phyloP scores from a whole-genome alignment of 805 yeast species.

The Nakazawaea pomicola region DNA sequence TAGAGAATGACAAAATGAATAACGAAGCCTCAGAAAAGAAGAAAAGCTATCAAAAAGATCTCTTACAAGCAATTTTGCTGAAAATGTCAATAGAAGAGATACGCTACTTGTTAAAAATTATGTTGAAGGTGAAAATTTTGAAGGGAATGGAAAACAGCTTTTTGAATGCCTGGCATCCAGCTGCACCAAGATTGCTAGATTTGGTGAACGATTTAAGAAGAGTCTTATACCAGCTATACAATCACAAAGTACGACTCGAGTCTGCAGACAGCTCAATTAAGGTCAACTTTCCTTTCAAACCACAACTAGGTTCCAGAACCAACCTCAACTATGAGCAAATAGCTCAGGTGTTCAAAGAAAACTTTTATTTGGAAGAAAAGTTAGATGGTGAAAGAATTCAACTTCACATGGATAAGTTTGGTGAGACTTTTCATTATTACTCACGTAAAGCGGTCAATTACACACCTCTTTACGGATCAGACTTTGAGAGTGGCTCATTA shows the following conservation, averaged over 20 bases:
- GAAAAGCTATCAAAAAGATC: conserved; percentile 33
- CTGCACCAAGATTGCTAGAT: conserved; percentile 59
- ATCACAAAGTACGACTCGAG: conserved; percentile 40
- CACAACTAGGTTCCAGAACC: conserved; percentile 67
- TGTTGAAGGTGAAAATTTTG: conserved; percentile 57
- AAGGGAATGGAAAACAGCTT: conserved; percentile 57
- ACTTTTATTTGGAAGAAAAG: conserved; percentile 80
- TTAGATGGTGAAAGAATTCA: conserved; percentile 91
- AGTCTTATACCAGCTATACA: conserved; percentile 54
- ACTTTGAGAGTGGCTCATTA: conserved; percentile 34
- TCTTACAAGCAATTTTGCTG: conserved; percentile 46
- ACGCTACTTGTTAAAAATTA: conserved; percentile 61
- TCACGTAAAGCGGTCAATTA: conserved; percentile 73
- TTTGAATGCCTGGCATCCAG: conserved; percentile 69
- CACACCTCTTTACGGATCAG: conserved; percentile 62
- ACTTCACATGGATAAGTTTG: conserved; percentile 53
- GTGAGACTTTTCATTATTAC: conserved; percentile 39
- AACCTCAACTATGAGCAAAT: conserved; percentile 44
- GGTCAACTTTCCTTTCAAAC: conserved; percentile 57
- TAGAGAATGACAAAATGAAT: not conserved
- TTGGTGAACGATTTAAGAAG: conserved; percentile 60
- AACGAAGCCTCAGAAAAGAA: conserved; percentile 15
- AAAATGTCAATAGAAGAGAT: conserved; percentile 58
- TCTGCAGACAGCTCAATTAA: conserved; percentile 35
- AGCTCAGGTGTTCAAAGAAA: conserved; percentile 38